Evolutionary conservation across 169 alveolate species (phyloP), one percentile per base, ranked within the genome.

Genomic region (Theileria orientalis): DNA sequence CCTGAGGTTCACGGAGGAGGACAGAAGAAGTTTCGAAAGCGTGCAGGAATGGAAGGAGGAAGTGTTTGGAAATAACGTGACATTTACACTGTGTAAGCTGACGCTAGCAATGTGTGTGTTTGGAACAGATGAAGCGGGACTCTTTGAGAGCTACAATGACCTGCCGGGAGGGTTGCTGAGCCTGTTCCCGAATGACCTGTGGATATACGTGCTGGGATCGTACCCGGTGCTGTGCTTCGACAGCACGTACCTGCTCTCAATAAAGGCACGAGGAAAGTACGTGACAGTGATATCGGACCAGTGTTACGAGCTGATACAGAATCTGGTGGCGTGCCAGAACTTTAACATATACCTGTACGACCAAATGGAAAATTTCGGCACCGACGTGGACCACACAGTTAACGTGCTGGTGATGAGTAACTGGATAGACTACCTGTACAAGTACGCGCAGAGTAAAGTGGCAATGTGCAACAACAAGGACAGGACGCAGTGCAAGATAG

Each of bases 111-210:
- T 76, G 30, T 67, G 75, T 57, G 42, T 76, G 16, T 76, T 76
- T 23, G 80, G 74, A n/a, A 72, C 85, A 21, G 80, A 76, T 27
- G 85, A 76, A n/a, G 56, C 67, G 27, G 56, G 66, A 32, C 74
- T 76, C 32, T 76, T 76, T 30, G 56, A 51, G 19, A 40, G 47
- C 44, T 62, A 63, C 54, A 37, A 32, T 40, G 80, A 68, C 33
- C 60, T 76, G 2, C 85, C 69, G 70, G 57, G 57, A 13, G 35
- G 77, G 27, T 44, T 76, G 63, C 44, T 76, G 52, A 30, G 74
- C 0, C 66, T 76, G 62, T 70, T 76, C 8, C 72, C 85, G 3
- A 64, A 54, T 42, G 61, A 68, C n/a, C 56, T 76, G 29, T 30
- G 46, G 14, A 23, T 76, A 7, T 71, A 76, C 57, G 47, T 76